Percentiles rank a stretch among this genome's conserved stretches.
These are phyloP conservation scores for Globisporangium paddicum DNA, from an alignment of 352 stramenopile genomes.

Conservation along the genomic window DNA sequence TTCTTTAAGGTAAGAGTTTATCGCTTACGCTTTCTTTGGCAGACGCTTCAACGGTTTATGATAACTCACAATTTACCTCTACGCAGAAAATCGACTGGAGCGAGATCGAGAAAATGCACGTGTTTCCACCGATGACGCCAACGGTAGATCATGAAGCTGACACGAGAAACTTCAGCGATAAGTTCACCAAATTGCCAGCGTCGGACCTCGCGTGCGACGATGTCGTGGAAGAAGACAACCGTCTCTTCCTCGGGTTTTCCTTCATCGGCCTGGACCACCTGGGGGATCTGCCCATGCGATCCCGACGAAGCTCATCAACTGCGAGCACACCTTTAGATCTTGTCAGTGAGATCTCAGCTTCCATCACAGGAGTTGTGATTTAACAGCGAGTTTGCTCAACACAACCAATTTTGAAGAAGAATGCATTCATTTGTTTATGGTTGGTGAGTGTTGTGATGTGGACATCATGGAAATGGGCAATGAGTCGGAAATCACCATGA, in stretches of 20 bases:
- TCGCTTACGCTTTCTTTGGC: background rate
- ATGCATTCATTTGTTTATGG: slow-evolving; percentile 10
- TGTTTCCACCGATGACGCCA: slow-evolving; percentile 88
- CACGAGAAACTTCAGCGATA: slow-evolving; percentile 93
- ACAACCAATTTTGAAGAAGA: slow-evolving; percentile 1
- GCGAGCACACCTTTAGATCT: background rate
- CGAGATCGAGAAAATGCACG: slow-evolving; percentile 86
- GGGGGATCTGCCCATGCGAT: slow-evolving; percentile 12
- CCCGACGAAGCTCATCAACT: slow-evolving; percentile 4
- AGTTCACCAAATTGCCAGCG: slow-evolving; percentile 80
- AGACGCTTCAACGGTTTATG: background rate
- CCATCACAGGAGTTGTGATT: slow-evolving; percentile 1
- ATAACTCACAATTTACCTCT: background rate
- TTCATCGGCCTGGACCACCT: slow-evolving; percentile 53
- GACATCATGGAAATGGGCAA: slow-evolving; percentile 18
- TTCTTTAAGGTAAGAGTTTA: slow-evolving; percentile 88
- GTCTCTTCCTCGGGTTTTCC: slow-evolving; percentile 71
- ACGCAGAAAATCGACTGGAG: slow-evolving; percentile 87
- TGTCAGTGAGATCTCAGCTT: background rate
- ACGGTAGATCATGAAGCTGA: slow-evolving; percentile 87
- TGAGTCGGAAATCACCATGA: background rate
- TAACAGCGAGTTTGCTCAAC: background rate
- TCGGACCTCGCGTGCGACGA: slow-evolving; percentile 60
- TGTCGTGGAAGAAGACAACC: slow-evolving; percentile 42
- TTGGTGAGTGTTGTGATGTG: background rate